phyloP scores from a whole-genome alignment of 2,329 filamentous ascomycete species.

The Sporothrix phasma region DNA sequence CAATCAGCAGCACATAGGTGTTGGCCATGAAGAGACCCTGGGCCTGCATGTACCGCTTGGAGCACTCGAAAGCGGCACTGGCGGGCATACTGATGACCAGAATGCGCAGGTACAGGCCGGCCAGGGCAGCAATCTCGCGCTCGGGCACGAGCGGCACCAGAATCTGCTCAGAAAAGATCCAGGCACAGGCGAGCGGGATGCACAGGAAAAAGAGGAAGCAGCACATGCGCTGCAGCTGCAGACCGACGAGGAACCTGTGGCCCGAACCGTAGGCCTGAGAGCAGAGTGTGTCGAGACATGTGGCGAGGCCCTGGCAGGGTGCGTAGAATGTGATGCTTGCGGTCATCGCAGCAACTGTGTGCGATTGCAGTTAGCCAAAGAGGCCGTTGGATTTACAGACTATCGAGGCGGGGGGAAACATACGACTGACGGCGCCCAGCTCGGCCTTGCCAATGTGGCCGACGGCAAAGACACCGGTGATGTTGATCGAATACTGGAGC shows the following conservation, averaged over 20 bases:
- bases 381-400: too few species aligned
- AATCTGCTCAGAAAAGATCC: conserved; percentile 57
- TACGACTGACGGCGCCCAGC: conserved; percentile 52
- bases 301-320: conserved; percentile 75
- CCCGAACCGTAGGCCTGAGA: conserved; percentile 90
- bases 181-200: conserved; percentile 60
- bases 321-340: conserved; percentile 70
- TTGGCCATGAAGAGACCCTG: conserved; percentile 75
- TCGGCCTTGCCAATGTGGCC: conserved; percentile 64
- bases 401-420: too few species aligned
- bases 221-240: conserved; percentile 73
- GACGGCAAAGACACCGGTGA: conserved; percentile 69
- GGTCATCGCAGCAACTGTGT: conserved; percentile 59
- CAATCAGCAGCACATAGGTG: conserved; percentile 65
- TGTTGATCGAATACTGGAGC: conserved; percentile 76
- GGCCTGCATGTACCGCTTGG: conserved; percentile 72
- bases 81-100: conserved; percentile 62
- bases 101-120: conserved; percentile 63
- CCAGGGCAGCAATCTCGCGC: conserved; percentile 57
- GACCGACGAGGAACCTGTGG: conserved; percentile 74
- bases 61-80: conserved; percentile 65
- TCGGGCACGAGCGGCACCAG: conserved; percentile 60
- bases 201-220: conserved; percentile 62
- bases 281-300: conserved; percentile 84
- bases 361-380: not conserved